Base-by-base conservation (phyloP, 352 stramenopile genomes). In the Globisporangium okanoganense region DNA sequence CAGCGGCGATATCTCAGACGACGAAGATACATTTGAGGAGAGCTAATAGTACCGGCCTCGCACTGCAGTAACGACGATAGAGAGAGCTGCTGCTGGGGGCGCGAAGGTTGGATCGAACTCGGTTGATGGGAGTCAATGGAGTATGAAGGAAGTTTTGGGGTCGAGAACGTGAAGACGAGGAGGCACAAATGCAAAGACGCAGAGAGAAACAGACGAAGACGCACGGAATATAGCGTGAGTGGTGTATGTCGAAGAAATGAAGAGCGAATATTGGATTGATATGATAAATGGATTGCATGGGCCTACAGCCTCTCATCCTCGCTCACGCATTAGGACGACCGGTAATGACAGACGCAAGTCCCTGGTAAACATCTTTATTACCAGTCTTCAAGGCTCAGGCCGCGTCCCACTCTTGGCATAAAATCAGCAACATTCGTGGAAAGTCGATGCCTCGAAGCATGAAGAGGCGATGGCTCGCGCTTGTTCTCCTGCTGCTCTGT, bases 11-110 rank as follows among this genome's bases (percentile, higher is more conserved):
- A 66, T 6, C 29, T 33, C 61, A 45, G 61, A 66, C 20, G 61
- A 65, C 52, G 61, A 66, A 35, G 61, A 66, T 45, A 66, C 61
- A 53, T 66, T 66, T 36, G 61, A 60, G 25, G 61, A 61, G 31
- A 52, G 36, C 35, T 66, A 58, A 51, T 40, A 44, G 35, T 38
- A 43, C 40, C 12, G 1, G 40, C 40, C 6, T 40, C n/a, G 35
- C 35, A 59, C 9, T 35, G 44, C 31, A 38, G 35, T 12, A 48
- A 47, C 31, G 27, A 47, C 24, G 24, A 62, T 62, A 56, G 44
- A 54, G 27, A 44, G 9, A 56, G 44, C 44, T 48, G 53, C 29
- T 43, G 49, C 29, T 33, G 29, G 22, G 40, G 22, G 24, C n/a
- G 36, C 24, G 35, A 38, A 27, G 12, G 29, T 33, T 33, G 29